Evolutionary conservation across 345 rosid species (phyloP).

Genomic region (Carallia pectinifolia): DNA sequence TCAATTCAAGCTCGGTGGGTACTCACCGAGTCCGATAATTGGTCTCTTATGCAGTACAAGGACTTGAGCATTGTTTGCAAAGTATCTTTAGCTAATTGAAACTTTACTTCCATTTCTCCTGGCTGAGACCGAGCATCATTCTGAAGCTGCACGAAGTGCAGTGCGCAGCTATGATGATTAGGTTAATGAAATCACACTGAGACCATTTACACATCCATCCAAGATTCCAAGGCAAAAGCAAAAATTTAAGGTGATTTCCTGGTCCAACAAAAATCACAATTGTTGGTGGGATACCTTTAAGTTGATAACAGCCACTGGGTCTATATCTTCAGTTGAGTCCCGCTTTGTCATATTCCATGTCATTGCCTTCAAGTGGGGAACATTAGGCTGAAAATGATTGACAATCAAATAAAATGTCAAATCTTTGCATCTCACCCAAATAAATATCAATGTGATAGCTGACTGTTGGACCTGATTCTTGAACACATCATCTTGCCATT

Average conservation of each 20-base stretch:
- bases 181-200: background rate
- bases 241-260: background rate
- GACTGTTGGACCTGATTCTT: constrained; percentile 45
- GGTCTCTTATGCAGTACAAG: constrained; percentile 46
- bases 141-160: constrained; percentile 42
- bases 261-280: background rate
- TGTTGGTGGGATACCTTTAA: constrained; percentile 38
- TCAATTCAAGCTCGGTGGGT: constrained; percentile 10
- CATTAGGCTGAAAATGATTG: constrained; percentile 33
- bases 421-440: background rate
- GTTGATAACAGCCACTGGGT: constrained; percentile 49
- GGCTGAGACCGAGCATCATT: constrained; percentile 35
- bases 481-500: constrained; percentile 54
- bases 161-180: background rate
- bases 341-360: constrained; percentile 51
- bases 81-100: constrained; percentile 45
- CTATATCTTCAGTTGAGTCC: constrained; percentile 21
- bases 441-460: constrained; percentile 6
- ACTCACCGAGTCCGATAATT: constrained; percentile 42
- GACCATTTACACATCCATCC: background rate
- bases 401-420: background rate
- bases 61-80: constrained; percentile 42
- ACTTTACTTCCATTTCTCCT: constrained; percentile 47
- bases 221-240: no score
- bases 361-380: constrained; percentile 56